A percentile compares a stretch with the other conserved stretches of the same genome.
These are phyloP conservation scores for Globisporangium polare DNA, from an alignment of 352 stramenopile species.

Conservation along the genomic window DNA sequence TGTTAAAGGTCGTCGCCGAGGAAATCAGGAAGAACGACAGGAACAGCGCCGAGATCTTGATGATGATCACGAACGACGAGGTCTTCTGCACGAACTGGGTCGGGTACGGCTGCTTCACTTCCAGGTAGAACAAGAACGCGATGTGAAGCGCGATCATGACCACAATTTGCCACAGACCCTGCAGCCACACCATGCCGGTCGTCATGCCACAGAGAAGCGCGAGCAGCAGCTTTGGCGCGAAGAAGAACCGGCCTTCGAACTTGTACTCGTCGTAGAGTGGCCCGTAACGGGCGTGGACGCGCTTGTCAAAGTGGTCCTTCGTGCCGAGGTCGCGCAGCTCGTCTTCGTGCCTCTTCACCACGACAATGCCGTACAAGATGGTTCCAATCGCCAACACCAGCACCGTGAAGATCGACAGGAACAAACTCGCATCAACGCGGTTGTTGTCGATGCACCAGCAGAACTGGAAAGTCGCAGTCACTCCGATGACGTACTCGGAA, in stretches of 20 bases:
- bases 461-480: conserved; percentile 83
- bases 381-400: conserved; percentile 73
- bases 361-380: conserved; percentile 68
- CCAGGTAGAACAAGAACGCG: conserved; percentile 75
- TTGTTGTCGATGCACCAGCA: conserved; percentile 73
- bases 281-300: conserved; percentile 72
- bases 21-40: conserved; percentile 80
- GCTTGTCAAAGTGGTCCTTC: conserved; percentile 84
- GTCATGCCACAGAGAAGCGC: conserved; percentile 74
- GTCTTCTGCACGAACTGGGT: conserved; percentile 82
- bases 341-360: conserved; percentile 75
- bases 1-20: conserved; percentile 58
- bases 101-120: conserved; percentile 81
- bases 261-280: conserved; percentile 87
- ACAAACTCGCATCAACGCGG: conserved; percentile 50
- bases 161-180: conserved; percentile 71
- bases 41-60: conserved; percentile 86
- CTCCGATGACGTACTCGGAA: conserved; percentile 79
- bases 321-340: conserved; percentile 77
- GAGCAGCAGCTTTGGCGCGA: conserved; percentile 77
- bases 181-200: conserved; percentile 74
- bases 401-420: conserved; percentile 61
- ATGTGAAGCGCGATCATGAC: conserved; percentile 76
- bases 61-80: conserved; percentile 86
- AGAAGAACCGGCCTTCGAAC: conserved; percentile 86